Conservation (phyloP, 2,329 filamentous ascomycete species). For the Chaetomium strumarium region DNA sequence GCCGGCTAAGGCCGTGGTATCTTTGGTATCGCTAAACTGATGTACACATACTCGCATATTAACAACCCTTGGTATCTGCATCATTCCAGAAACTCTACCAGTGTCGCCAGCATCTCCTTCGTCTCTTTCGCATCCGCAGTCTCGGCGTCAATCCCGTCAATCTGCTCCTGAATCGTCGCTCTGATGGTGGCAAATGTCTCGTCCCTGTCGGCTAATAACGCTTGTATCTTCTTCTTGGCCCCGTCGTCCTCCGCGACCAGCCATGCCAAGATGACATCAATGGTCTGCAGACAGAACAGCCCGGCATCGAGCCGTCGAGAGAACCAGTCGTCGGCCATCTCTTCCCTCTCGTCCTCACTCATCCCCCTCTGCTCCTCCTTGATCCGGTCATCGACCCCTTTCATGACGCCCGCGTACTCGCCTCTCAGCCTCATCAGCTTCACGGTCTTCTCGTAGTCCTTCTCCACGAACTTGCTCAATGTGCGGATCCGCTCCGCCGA, state of each 20-base stretch:
- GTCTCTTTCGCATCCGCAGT: conserved; percentile 54
- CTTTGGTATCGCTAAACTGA: conserved; percentile 17
- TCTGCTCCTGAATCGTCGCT: conserved; percentile 59
- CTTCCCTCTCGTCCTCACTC: conserved; percentile 54
- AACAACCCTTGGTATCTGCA: background rate
- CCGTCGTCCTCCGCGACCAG: conserved; percentile 82
- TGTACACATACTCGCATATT: conserved; percentile 5
- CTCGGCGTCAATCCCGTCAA: conserved; percentile 43
- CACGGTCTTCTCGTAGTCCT: conserved; percentile 78
- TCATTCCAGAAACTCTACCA: conserved; percentile 44
- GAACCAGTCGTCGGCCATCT: conserved; percentile 66
- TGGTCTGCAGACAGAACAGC: conserved; percentile 72
- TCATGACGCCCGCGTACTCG: conserved; percentile 61
- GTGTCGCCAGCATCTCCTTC: conserved; percentile 48
- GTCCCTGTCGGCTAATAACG: conserved; percentile 61
- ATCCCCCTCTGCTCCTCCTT: conserved; percentile 34
- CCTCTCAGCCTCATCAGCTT: conserved; percentile 66
- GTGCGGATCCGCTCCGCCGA: conserved; percentile 74
- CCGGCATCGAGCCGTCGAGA: conserved; percentile 75
- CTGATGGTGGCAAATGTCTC: conserved; percentile 59
- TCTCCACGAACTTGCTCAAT: conserved; percentile 93
- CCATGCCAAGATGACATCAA: conserved; percentile 86
- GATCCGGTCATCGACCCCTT: conserved; percentile 58
- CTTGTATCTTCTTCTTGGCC: conserved; percentile 58
- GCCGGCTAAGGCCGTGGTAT: conserved; percentile 11